These are phyloP conservation scores for Aspergillus cavernicola DNA, from an alignment of 495 filamentous ascomycete species.

Conservation along the genomic window DNA sequence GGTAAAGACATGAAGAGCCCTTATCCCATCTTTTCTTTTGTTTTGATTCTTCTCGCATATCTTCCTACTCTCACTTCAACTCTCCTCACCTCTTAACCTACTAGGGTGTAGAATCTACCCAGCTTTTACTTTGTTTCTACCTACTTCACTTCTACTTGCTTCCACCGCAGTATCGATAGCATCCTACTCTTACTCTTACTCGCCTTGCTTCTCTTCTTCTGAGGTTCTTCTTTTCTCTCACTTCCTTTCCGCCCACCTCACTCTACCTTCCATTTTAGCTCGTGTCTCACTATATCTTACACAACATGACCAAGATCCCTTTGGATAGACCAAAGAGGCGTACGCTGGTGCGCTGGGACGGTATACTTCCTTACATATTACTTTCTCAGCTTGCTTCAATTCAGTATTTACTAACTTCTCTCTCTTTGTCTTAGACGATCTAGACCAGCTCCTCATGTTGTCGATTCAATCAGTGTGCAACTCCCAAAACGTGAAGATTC, in stretches of 20 bases:
- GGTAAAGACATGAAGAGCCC: too few species aligned
- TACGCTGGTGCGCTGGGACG: conserved; percentile 43
- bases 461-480: conserved; percentile 44
- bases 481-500: conserved; percentile 29
- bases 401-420: conserved; percentile 6
- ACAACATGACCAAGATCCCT: conserved; percentile 11
- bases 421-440: conserved; percentile 27
- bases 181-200: too few species aligned
- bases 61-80: neutral
- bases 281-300: neutral
- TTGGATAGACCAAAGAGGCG: conserved; percentile 26
- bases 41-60: neutral
- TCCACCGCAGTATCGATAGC: too few species aligned
- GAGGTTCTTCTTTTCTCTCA: neutral
- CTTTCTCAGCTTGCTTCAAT: neutral
- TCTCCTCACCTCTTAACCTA: neutral
- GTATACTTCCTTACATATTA: conserved; percentile 18
- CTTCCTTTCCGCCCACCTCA: neutral
- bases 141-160: neutral
- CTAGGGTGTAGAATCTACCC: too few species aligned
- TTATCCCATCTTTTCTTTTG: neutral
- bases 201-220: too few species aligned
- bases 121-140: neutral
- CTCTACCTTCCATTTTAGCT: neutral
- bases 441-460: conserved; percentile 41